Evolutionary conservation across 805 yeast species (phyloP).

Genomic region (Ogataea philodendri): DNA sequence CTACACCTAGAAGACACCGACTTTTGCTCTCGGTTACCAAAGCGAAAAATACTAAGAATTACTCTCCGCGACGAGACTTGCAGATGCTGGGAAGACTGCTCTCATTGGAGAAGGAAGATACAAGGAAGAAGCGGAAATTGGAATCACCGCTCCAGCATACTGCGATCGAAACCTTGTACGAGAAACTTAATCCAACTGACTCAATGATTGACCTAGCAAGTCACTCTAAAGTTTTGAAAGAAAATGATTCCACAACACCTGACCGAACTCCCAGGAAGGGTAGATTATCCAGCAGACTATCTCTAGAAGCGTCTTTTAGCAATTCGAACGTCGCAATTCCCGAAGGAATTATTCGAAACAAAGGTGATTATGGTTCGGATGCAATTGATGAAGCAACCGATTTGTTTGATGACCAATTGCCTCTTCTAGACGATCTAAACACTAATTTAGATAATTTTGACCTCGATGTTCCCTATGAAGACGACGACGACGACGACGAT

Average conservation of each 20-base stretch:
- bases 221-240: background rate
- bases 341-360: constrained; percentile 33
- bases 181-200: constrained; percentile 7
- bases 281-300: constrained; percentile 25
- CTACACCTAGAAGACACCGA: constrained; percentile 32
- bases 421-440: no score
- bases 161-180: constrained; percentile 18
- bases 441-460: constrained; percentile 8
- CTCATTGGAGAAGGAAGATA: constrained; percentile 24
- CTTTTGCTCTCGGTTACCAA: constrained; percentile 30
- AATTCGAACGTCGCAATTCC: constrained; percentile 36
- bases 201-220: no score
- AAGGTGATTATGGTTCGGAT: constrained; percentile 28
- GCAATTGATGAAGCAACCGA: constrained; percentile 19
- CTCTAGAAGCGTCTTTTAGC: constrained; percentile 27
- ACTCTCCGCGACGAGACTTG: constrained; percentile 35
- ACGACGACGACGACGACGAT: constrained; percentile 16
- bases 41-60: constrained; percentile 24
- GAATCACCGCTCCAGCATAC: constrained; percentile 13
- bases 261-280: constrained; percentile 24
- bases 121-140: constrained; percentile 19
- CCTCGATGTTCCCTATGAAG: constrained; percentile 11
- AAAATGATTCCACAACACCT: constrained; percentile 7
- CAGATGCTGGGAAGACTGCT: constrained; percentile 32
- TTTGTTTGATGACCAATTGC: no score